phyloP scores from a whole-genome alignment of 2,329 filamentous ascomycete species.

The Phaeosphaeriaceae sp. region DNA sequence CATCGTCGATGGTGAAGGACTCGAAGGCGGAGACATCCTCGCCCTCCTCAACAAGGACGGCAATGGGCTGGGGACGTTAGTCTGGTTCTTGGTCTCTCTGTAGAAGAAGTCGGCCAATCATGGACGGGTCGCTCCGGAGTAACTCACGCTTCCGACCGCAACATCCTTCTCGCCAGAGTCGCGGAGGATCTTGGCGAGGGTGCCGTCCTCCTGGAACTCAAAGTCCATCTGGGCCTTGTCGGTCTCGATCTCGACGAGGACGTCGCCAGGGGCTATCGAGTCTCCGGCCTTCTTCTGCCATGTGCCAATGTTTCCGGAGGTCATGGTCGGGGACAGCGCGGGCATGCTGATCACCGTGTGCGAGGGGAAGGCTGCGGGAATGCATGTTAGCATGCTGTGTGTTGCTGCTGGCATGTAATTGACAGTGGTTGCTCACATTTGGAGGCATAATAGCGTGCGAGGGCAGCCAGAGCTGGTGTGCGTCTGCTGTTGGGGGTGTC shows the following conservation, averaged over 20 bases:
- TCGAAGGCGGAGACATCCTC: conserved; percentile 88
- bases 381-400: conserved; percentile 36
- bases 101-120: not conserved
- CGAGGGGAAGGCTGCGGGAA: conserved; percentile 80
- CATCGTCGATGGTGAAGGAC: conserved; percentile 85
- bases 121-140: not conserved
- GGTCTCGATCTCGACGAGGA: conserved; percentile 97
- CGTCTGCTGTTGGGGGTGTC: conserved; percentile 45
- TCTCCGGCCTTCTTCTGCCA: conserved; percentile 99
- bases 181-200: conserved; percentile 92
- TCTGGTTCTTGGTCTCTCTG: conserved; percentile 2
- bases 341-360: conserved; percentile 98
- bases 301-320: conserved; percentile 89
- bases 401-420: conserved; percentile 1
- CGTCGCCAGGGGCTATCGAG: conserved; percentile 85
- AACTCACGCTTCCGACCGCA: conserved; percentile 83
- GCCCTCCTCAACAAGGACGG: conserved; percentile 91
- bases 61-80: conserved; percentile 77
- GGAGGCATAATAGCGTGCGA: conserved; percentile 72
- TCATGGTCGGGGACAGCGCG: conserved; percentile 97
- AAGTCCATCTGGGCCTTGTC: conserved; percentile 99
- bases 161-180: conserved; percentile 94
- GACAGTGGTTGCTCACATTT: conserved; percentile 61
- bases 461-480: conserved; percentile 63
- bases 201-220: conserved; percentile 98